Conservation (phyloP, 495 filamentous ascomycete species). For the Aspergillus campestris region DNA sequence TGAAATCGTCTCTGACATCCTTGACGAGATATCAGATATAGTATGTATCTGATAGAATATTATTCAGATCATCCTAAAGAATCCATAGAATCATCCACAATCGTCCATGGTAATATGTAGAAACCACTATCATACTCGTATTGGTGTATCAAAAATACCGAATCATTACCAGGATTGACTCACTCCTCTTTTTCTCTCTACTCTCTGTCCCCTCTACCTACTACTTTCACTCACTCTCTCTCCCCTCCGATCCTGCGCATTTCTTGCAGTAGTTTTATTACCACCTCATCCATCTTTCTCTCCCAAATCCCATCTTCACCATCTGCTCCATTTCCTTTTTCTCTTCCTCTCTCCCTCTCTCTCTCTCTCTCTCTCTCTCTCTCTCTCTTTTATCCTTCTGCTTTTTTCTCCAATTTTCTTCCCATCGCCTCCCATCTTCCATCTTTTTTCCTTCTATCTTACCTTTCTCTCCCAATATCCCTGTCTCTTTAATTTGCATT, state of each 20-base stretch:
- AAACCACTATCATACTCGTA: too few species aligned
- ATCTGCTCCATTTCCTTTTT: neutral
- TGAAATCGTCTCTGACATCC: too few species aligned
- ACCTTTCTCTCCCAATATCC: constrained; percentile 4
- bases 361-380: neutral
- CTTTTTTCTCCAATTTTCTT: constrained; percentile 11
- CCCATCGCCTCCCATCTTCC: constrained; percentile 6
- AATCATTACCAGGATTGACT: too few species aligned
- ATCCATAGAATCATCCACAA: too few species aligned
- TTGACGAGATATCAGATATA: too few species aligned
- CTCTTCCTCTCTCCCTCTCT: constrained; percentile 1
- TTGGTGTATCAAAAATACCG: too few species aligned
- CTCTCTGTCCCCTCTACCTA: neutral
- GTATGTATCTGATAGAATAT: too few species aligned
- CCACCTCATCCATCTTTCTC: constrained; percentile 3
- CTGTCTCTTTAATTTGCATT: constrained; percentile 9
- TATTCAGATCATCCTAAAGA: too few species aligned
- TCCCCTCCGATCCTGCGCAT: constrained; percentile 1
- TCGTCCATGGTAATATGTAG: too few species aligned
- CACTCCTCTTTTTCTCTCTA: constrained; percentile 3
- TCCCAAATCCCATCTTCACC: constrained; percentile 1
- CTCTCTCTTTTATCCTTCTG: neutral
- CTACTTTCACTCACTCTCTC: neutral
- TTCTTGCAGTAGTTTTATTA: constrained; percentile 1
- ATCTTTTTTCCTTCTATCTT: constrained; percentile 8